These are phyloP conservation scores for Cucumis cinereus DNA, from an alignment of 306 rosid genomes.

Conservation along the genomic window DNA sequence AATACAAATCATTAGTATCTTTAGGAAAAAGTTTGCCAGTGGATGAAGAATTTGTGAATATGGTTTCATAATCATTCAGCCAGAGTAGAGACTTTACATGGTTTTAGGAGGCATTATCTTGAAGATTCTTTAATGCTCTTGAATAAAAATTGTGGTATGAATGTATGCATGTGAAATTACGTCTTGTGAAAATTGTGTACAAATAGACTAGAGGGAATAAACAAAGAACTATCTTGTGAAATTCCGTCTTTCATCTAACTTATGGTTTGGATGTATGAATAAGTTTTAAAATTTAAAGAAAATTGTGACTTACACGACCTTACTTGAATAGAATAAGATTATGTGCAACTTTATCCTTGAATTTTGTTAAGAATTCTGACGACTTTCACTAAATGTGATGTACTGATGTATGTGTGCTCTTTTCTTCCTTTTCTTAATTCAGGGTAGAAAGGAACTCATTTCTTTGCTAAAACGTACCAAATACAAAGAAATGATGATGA, in stretches of 20 bases:
- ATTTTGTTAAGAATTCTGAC: not conserved
- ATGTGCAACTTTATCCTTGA: not conserved
- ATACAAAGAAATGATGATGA: slow-evolving; percentile 70
- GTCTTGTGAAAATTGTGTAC: too few relatives aligned
- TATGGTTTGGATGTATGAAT: not conserved
- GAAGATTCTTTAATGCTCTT: not conserved
- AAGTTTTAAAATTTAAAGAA: not conserved
- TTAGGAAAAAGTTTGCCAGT: not conserved
- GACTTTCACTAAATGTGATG: not conserved
- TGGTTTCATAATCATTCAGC: not conserved
- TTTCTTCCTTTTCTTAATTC: slow-evolving; percentile 4
- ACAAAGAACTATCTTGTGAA: not conserved
- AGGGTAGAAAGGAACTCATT: slow-evolving; percentile 91
- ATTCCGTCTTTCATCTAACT: not conserved
- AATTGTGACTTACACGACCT: not conserved
- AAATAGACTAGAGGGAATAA: not conserved
- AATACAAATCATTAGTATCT: too few relatives aligned
- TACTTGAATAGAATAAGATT: too few relatives aligned
- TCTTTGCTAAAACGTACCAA: slow-evolving; percentile 60
- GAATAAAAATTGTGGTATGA: not conserved
- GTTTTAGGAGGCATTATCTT: not conserved
- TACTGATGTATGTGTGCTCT: not conserved
- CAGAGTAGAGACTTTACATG: not conserved
- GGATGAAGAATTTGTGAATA: not conserved
- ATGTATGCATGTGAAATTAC: not conserved